Conservation (phyloP, 176 grass and related monocot genomes). For the Rhynchospora tenuis region DNA sequence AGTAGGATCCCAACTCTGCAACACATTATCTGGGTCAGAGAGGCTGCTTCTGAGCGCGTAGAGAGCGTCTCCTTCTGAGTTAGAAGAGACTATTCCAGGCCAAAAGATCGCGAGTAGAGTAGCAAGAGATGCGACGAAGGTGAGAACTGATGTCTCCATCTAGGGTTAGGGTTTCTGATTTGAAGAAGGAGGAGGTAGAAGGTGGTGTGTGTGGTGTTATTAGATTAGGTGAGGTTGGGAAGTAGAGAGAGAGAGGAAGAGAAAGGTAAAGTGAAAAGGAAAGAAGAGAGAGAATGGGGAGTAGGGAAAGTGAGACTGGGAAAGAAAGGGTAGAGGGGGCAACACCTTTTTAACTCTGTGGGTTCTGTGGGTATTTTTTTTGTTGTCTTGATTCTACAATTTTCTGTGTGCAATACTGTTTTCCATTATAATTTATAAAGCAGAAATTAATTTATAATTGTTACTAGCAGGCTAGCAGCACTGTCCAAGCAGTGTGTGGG, state of each 20-base stretch:
- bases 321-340: not conserved
- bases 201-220: not conserved
- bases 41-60: constrained; percentile 30
- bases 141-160: constrained; percentile 10
- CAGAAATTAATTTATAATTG: no score
- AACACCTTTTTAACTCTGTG: not conserved
- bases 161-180: constrained; percentile 21
- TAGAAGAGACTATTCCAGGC: constrained; percentile 14
- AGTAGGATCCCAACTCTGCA: constrained; percentile 45
- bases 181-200: not conserved
- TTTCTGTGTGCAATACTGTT: not conserved
- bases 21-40: constrained; percentile 35
- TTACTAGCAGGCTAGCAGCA: no score
- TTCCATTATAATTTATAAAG: not conserved
- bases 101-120: constrained; percentile 5
- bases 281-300: not conserved
- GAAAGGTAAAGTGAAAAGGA: not conserved
- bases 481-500: no score
- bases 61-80: constrained; percentile 45
- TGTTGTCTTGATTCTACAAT: not conserved
- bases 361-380: not conserved
- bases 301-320: not conserved
- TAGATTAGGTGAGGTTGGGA: not conserved
- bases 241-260: not conserved
- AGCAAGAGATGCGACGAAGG: constrained; percentile 7